Base-by-base conservation (phyloP, 1,139 yeast species). In the Kodamaea suecica region DNA sequence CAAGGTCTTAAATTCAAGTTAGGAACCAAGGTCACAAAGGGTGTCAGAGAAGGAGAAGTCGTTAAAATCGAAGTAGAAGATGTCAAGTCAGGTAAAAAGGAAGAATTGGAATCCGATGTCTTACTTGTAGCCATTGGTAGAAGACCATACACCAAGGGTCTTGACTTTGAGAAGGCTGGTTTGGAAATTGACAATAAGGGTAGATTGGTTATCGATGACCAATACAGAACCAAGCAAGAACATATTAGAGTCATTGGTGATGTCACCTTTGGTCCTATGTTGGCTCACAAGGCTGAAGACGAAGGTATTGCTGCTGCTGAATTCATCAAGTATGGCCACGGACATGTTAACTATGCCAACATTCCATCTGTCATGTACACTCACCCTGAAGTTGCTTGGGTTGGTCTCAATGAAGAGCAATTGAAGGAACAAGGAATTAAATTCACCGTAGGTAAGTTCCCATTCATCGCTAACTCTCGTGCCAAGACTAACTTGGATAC, bases 221-320 rank as follows among this genome's bases (percentile, higher is more conserved):
- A 92, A 71, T 92, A 78, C 78, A 84, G 86, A 69, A 85, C 98
- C 51, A 90, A 85, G 67, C 79, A 74, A 66, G 84, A 88, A 42
- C 95, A 94, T 69, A 90, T 94, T 59, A 86, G 95, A 66, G 95
- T 88, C 53, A 87, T 92, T 65, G 99, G 99, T 63, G 99, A 94
- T 61, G 97, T 83, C 42, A 94, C 98, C 31, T 92, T 86, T 53
- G 98, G 98, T 53, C 94, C 96, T 53, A 94, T 94, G 99, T 79
- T 94, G 70, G 99, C 99, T 45, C 99, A 94, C 78, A 94, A 94
- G 76, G 99, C 99, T 44, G 99, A 94, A 73, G 99, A 94, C 66
- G 99, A 94, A 75, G 99, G 97, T 66, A 83, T 94, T 54, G 99
- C 98, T 40, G 98, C 96, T 45, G 97, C 78, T 45, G 99, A 94